Evolutionary conservation across 116 monocot genomes (phyloP).

Genomic region (Phalaenopsis hybrid): DNA sequence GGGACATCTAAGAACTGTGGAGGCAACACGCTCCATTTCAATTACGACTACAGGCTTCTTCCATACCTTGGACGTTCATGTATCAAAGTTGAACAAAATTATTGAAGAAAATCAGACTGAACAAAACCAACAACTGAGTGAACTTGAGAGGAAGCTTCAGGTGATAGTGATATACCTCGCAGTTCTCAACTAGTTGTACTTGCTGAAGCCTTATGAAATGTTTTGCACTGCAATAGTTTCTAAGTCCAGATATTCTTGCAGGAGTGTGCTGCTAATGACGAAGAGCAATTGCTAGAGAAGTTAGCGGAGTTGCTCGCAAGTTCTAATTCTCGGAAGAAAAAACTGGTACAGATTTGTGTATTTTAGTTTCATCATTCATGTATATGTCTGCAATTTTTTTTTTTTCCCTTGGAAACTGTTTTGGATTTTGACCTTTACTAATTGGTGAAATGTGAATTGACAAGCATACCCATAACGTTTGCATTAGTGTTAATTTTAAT

Average conservation of each 20-base stretch:
- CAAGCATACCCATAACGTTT: no score
- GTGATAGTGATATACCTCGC: conserved; percentile 3
- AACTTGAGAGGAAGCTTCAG: conserved; percentile 33
- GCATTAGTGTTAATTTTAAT: neutral
- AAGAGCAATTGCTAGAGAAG: conserved; percentile 32
- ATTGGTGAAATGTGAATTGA: no score
- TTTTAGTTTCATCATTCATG: neutral
- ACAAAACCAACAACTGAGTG: conserved; percentile 23
- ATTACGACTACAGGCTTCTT: conserved; percentile 22
- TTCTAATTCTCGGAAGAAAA: conserved; percentile 14
- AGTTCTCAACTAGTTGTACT: neutral
- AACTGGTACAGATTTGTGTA: conserved; percentile 9
- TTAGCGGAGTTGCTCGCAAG: conserved; percentile 16
- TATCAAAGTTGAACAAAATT: conserved; percentile 18
- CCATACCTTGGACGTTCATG: conserved; percentile 21
- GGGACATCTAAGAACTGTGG: conserved; percentile 22
- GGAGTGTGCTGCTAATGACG: conserved; percentile 41
- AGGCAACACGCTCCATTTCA: conserved; percentile 31
- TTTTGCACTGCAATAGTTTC: neutral
- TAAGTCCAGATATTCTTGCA: conserved; percentile 7
- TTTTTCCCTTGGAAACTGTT: neutral
- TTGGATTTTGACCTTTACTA: no score
- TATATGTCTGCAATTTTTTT: neutral
- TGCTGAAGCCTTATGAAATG: neutral
- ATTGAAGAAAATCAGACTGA: conserved; percentile 26